Conservation (phyloP, 2,329 filamentous ascomycete genomes). For the Hymenotorrendiella dingleyae region DNA sequence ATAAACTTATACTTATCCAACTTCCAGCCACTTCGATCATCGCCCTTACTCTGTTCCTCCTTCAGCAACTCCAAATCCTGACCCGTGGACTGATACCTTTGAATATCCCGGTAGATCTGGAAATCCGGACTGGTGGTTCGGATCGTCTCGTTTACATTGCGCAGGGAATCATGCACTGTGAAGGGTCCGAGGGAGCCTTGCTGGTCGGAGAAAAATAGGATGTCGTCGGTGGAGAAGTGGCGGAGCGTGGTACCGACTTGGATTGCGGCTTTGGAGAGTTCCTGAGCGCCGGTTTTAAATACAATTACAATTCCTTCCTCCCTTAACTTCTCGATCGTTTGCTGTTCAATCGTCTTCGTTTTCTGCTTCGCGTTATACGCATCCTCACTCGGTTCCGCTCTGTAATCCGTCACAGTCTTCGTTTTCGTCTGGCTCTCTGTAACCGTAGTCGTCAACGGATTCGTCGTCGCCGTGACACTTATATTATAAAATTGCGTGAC, state of each 20-base stretch:
- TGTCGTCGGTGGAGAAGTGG: constrained; percentile 32
- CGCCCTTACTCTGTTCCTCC: constrained; percentile 28
- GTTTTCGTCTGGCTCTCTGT: too few species aligned
- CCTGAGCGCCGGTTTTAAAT: constrained; percentile 53
- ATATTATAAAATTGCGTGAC: too few species aligned
- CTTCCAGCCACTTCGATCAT: constrained; percentile 36
- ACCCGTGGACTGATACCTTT: constrained; percentile 39
- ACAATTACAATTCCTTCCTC: constrained; percentile 33
- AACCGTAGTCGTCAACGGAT: too few species aligned
- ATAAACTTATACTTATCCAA: constrained; percentile 58
- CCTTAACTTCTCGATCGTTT: constrained; percentile 9
- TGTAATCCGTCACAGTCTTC: too few species aligned
- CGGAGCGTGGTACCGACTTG: constrained; percentile 48
- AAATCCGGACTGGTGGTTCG: constrained; percentile 40
- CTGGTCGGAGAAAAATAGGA: constrained; percentile 51
- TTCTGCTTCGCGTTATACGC: too few species aligned
- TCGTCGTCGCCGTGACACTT: too few species aligned
- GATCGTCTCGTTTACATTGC: constrained; percentile 36
- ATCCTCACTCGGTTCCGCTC: too few species aligned
- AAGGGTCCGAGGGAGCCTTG: constrained; percentile 40
- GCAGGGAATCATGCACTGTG: constrained; percentile 40
- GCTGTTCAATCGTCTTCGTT: constrained; percentile 8
- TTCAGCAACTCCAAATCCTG: constrained; percentile 38
- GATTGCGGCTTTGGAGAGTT: constrained; percentile 45
- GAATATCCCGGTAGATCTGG: constrained; percentile 35